Evolutionary conservation across 139 green algal species (phyloP).

Genomic region (Limnomonas spitsbergensis): DNA sequence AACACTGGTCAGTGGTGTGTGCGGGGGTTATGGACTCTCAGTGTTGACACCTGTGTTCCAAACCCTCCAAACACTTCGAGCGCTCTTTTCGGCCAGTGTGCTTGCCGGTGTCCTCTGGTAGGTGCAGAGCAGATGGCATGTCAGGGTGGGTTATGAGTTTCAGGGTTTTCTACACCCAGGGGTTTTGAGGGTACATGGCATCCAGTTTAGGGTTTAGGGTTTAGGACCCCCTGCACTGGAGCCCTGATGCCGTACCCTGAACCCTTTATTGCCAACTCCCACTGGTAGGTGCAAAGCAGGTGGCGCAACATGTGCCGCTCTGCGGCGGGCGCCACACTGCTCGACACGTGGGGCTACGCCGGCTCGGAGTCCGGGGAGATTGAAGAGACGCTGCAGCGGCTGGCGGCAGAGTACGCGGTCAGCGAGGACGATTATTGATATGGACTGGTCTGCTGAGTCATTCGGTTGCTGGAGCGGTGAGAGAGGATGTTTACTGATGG

Average conservation of each 20-base stretch:
- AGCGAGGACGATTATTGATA: not conserved
- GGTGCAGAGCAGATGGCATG: too few relatives aligned
- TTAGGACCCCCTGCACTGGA: too few relatives aligned
- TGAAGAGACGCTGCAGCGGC: not conserved
- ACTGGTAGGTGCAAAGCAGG: not conserved
- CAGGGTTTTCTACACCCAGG: too few relatives aligned
- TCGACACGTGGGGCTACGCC: slow-evolving; percentile 1
- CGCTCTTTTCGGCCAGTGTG: not conserved
- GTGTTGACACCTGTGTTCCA: not conserved
- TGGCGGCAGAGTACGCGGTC: not conserved
- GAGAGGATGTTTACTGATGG: too few relatives aligned
- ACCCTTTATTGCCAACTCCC: too few relatives aligned
- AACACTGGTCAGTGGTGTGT: too few relatives aligned
- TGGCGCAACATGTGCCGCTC: not conserved
- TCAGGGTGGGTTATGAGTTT: too few relatives aligned
- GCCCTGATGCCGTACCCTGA: too few relatives aligned
- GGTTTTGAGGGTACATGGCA: too few relatives aligned
- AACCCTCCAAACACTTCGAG: not conserved
- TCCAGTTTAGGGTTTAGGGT: too few relatives aligned
- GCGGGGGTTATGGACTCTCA: not conserved
- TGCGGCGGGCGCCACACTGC: not conserved
- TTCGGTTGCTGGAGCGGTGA: too few relatives aligned
- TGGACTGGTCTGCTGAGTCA: too few relatives aligned
- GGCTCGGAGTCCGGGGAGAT: not conserved
- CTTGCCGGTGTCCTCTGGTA: not conserved